phyloP scores from a whole-genome alignment of 208 protist species.

The Acanthamoeba divionensis region DNA sequence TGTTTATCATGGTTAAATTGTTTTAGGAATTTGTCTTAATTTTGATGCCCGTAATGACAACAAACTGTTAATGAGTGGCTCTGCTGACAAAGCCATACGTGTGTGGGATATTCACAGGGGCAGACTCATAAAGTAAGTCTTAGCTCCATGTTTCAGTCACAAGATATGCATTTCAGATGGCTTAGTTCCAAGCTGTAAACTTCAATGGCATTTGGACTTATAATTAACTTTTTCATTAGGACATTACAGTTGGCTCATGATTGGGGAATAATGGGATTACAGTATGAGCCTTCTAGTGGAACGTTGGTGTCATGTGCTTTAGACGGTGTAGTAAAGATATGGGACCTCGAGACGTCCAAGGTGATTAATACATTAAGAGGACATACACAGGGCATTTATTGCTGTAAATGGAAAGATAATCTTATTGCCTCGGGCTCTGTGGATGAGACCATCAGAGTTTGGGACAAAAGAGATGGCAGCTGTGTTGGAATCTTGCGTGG shows the following conservation, averaged over 20 bases:
- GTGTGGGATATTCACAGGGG: constrained; percentile 28
- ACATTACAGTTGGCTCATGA: constrained; percentile 2
- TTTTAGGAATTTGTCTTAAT: neutral
- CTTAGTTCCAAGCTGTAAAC: too few species aligned
- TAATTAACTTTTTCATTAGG: neutral
- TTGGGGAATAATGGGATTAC: constrained; percentile 13
- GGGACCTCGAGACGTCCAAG: constrained; percentile 17
- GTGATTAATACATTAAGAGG: neutral
- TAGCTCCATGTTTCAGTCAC: too few species aligned
- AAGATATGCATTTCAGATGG: too few species aligned
- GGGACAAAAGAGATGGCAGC: constrained; percentile 30
- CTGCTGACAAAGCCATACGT: constrained; percentile 14
- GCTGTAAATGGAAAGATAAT: constrained; percentile 1
- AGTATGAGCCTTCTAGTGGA: neutral
- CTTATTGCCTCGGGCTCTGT: constrained; percentile 28
- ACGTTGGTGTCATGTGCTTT: neutral
- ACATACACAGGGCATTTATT: constrained; percentile 29
- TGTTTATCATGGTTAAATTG: neutral
- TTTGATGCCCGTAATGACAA: constrained; percentile 32
- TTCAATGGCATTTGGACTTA: too few species aligned
- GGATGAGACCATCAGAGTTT: constrained; percentile 41
- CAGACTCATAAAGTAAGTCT: constrained; percentile 17
- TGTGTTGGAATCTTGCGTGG: constrained; percentile 16
- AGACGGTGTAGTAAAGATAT: constrained; percentile 24
- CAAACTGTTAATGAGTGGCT: constrained; percentile 26